phyloP scores from a whole-genome alignment of 2,329 filamentous ascomycete species.

The Xylariaceae sp. region DNA sequence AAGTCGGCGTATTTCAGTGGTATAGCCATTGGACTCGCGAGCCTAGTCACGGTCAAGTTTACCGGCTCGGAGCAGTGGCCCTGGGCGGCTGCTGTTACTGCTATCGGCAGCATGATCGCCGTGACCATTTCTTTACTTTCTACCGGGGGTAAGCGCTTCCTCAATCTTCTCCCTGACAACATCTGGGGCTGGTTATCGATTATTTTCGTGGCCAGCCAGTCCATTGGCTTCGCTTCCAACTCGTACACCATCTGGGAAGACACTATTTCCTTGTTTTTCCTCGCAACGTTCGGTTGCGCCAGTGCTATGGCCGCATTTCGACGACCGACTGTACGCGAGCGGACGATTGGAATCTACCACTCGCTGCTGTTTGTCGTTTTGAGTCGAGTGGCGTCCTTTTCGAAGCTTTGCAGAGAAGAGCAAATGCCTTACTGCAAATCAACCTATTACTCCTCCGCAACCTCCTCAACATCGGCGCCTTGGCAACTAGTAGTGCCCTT shows the following conservation, averaged over 20 bases:
- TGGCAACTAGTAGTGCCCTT: slow-evolving; percentile 86
- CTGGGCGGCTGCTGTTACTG: slow-evolving; percentile 38
- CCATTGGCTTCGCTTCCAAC: slow-evolving; percentile 92
- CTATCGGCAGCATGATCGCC: slow-evolving; percentile 41
- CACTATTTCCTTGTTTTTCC: slow-evolving; percentile 85
- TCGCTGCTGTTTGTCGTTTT: slow-evolving; percentile 77
- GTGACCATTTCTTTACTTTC: slow-evolving; percentile 41
- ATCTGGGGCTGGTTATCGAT: slow-evolving; percentile 86
- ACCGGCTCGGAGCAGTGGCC: slow-evolving; percentile 38
- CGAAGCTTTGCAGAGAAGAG: slow-evolving; percentile 90
- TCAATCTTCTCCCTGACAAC: slow-evolving; percentile 60
- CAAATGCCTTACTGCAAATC: slow-evolving; percentile 96
- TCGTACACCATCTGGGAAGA: slow-evolving; percentile 99
- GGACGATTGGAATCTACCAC: slow-evolving; percentile 75
- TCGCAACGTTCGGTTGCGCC: slow-evolving; percentile 79
- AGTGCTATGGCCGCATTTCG: slow-evolving; percentile 70
- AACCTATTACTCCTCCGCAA: slow-evolving; percentile 89
- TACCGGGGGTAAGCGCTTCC: slow-evolving; percentile 38
- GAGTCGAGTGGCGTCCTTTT: slow-evolving; percentile 75
- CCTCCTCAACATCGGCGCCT: slow-evolving; percentile 83
- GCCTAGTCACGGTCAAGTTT: slow-evolving; percentile 31
- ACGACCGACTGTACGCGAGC: slow-evolving; percentile 60
- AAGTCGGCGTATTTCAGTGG: slow-evolving; percentile 35
- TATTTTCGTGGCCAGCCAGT: slow-evolving; percentile 77
- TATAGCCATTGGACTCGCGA: slow-evolving; percentile 32